Evolutionary conservation across 305 asterid species (phyloP).

Genomic region (Fraxinus latifolia): DNA sequence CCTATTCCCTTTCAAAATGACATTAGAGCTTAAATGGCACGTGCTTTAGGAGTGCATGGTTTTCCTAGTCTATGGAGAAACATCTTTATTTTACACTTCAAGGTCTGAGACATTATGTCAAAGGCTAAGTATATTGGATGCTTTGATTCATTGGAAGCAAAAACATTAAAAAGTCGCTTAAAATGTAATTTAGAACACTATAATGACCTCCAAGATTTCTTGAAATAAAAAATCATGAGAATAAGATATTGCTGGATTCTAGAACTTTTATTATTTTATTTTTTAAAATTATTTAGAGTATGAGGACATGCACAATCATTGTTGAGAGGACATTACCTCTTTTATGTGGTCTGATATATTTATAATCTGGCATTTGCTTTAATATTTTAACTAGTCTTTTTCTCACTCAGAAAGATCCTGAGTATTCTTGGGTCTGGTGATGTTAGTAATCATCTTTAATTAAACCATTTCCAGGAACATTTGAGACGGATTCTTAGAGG

Average conservation of each 20-base stretch:
- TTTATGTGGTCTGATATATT: conserved; percentile 8
- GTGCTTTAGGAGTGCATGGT: background rate
- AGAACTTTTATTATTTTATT: background rate
- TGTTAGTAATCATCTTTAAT: conserved; percentile 22
- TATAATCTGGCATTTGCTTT: conserved; percentile 10
- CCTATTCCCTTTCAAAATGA: background rate
- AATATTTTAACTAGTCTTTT: conserved; percentile 12
- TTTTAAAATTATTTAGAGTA: conserved; percentile 1
- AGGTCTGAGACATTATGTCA: conserved; percentile 6
- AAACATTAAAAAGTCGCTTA: background rate
- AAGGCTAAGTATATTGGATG: background rate
- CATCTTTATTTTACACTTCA: conserved; percentile 7
- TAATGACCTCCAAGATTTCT: background rate
- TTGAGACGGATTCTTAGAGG: conserved; percentile 97
- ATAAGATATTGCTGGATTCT: background rate
- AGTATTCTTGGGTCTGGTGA: conserved; percentile 14
- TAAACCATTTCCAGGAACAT: conserved; percentile 67
- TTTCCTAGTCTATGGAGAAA: conserved; percentile 5
- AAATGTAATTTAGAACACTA: background rate
- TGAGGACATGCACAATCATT: conserved; percentile 3
- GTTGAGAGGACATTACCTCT: background rate
- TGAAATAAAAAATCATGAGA: background rate
- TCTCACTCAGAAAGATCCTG: conserved; percentile 19
- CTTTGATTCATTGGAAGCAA: conserved; percentile 11
- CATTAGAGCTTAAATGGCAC: background rate